Base-by-base conservation (phyloP, 2,329 filamentous ascomycete species). In the Colletotrichum paranaense region DNA sequence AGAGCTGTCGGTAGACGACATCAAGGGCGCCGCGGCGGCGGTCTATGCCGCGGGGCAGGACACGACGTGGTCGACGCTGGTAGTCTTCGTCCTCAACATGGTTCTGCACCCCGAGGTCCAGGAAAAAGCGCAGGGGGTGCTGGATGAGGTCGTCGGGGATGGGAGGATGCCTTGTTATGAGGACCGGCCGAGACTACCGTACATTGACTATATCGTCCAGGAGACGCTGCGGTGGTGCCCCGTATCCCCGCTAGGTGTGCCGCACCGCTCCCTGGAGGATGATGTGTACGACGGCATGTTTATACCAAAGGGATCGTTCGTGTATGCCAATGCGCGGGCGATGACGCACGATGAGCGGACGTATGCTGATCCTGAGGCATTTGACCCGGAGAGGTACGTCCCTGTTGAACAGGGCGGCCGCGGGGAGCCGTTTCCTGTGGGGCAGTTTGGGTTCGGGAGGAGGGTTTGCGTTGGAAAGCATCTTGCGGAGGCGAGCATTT, bases 211-310 rank as follows among this genome's bases (percentile, higher is more conserved):
- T 2, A 83, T 89, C 16, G 78, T 88, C 5, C 81, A 87, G 56
- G 87, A 89, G 74, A 83, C 82, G 3, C 78, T 84, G 30, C 81
- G 87, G n/a, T 86, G 83, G 81, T 79, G 79, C 30, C 86, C 86
- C 3, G 78, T 88, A 1, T 84, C 82, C 4, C 86, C 87, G 0
- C 77, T 88, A 1, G 87, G 86, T 1, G 86, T 91, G 42, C 89
- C 90, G 1, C 89, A 92, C 77, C 84, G 81, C 46, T 67, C 68
- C 1, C 24, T 64, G 11, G 53, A 86, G 55, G 89, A 91, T 62
- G 89, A 91, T 64, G 81, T 86, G 6, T 91, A 90, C 76, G 80
- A 87, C 12, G 89, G 86, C 24, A 87, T 88, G 79, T 84, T 85
- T 68, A 90, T 92, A 55, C 89, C 88, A 2, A 86, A 85, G 9